Base-by-base conservation (phyloP, 495 filamentous ascomycete species). In the Geoglossum glabrum region DNA sequence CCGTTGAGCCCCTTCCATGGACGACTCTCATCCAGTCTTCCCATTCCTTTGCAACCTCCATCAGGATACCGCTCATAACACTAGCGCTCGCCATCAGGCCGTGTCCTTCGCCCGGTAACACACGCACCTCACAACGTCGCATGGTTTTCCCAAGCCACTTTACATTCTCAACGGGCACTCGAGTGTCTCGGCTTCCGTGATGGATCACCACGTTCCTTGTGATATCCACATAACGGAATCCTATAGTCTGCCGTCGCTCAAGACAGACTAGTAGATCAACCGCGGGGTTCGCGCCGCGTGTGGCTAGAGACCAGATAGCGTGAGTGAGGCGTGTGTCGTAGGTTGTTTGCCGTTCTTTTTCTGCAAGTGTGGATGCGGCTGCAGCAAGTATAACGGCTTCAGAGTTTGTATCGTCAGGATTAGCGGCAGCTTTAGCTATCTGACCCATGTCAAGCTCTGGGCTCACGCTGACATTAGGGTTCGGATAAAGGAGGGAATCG, bases 191-290 rank as follows among this genome's bases (percentile, higher is more conserved):
- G 65, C 80, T 87, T 13, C 92, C 92, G 63, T 99, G 92, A 62
- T 95, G 90, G 59, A 99, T 94, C 26, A 94, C 84, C 0, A 96
- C 86, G 0, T 84, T 78, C 9, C 88, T 79, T 0, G 81, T 92
- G 61, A 97, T 95, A 65, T 99, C 92, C 19, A 94, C 89, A 64
- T 99, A 99, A 30, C 90, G 80, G 70, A 99, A 99, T 0, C 92
- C 92, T 63, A 99, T 95, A 0, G 86, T 81, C 62, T 93, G 85
- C 10, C 85, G 79, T 21, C 93, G 82, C 68, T 99, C 92, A 15
- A 99, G 72, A 65, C 92, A 99, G 11, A 95, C 85, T 1, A 99
- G 72, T 10, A 99, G 70, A 68, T 99, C 92, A 13, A 94, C 84
- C 1, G 90, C 89, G 0, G 92, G 93, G 66, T 99, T 97, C 19